phyloP scores from a whole-genome alignment of 164 flowering plant genomes.

The Sextonia rubra region DNA sequence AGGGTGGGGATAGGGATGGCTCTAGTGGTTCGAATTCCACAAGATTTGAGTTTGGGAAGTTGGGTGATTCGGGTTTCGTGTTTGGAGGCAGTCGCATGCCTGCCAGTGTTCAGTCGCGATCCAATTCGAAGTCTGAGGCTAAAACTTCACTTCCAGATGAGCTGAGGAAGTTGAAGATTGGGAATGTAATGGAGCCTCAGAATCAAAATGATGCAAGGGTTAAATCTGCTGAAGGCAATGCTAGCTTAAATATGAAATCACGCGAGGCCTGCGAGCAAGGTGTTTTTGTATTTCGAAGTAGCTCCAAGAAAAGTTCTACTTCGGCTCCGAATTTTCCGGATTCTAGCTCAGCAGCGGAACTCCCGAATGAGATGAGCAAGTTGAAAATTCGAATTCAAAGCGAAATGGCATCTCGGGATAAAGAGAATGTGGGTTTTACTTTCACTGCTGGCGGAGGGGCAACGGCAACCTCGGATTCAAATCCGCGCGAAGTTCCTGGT shows the following conservation, averaged over 20 bases:
- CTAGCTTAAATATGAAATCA: not conserved
- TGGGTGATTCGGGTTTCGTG: constrained; percentile 15
- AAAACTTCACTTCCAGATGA: constrained; percentile 5
- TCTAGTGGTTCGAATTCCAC: constrained; percentile 13
- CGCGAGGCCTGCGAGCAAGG: constrained; percentile 1
- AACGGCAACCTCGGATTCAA: not conserved
- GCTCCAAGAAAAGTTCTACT: constrained; percentile 2
- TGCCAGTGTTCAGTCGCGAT: constrained; percentile 9
- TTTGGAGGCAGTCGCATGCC: constrained; percentile 17
- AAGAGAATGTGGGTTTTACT: constrained; percentile 7
- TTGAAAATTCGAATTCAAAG: constrained; percentile 26
- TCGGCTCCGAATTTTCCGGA: not conserved
- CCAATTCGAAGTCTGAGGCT: constrained; percentile 4
- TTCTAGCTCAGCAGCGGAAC: constrained; percentile 10
- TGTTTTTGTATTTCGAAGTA: constrained; percentile 23
- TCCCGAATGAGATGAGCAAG: constrained; percentile 35
- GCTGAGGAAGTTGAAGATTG: constrained; percentile 35
- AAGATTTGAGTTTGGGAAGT: constrained; percentile 8
- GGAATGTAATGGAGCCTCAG: constrained; percentile 7
- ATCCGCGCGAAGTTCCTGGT: not conserved
- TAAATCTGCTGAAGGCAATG: not conserved
- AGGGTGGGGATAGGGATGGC: not conserved
- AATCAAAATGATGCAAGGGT: constrained; percentile 9
- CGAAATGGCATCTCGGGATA: constrained; percentile 4
- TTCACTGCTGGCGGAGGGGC: not conserved